These are phyloP conservation scores for Coelastrella sp. DNA, from an alignment of 139 green algal species.

Conservation along the genomic window DNA sequence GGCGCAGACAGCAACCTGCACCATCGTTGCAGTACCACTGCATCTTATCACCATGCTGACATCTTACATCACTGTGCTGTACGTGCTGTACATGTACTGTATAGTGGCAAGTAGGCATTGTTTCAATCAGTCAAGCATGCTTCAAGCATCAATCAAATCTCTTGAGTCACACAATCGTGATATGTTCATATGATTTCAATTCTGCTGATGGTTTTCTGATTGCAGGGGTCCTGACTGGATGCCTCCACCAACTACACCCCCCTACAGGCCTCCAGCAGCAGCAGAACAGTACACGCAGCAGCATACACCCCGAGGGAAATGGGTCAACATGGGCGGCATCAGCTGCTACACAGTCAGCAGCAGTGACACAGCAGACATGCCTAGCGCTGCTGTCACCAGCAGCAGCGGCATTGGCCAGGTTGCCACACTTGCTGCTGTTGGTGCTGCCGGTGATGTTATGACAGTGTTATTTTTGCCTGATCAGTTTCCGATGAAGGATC, in stretches of 20 bases:
- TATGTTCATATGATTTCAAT: too few relatives aligned
- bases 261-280: background rate
- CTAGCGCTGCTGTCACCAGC: background rate
- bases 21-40: too few relatives aligned
- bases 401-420: background rate
- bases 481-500: constrained; percentile 16
- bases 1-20: too few relatives aligned
- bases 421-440: background rate
- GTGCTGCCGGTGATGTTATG: constrained; percentile 14
- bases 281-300: background rate
- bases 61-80: too few relatives aligned
- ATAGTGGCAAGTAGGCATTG: too few relatives aligned
- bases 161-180: too few relatives aligned
- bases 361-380: background rate
- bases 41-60: too few relatives aligned
- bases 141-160: too few relatives aligned
- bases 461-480: constrained; percentile 43
- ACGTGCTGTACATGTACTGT: too few relatives aligned
- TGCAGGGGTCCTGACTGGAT: constrained; percentile 25
- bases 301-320: constrained; percentile 4
- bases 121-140: too few relatives aligned
- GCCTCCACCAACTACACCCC: background rate
- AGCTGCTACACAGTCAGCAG: constrained; percentile 11
- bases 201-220: background rate
- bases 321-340: constrained; percentile 16